Percentiles rank a stretch among this genome's conserved stretches.
phyloP scores from a whole-genome alignment of 129 eudicot species.

The Lactuca sativa region DNA sequence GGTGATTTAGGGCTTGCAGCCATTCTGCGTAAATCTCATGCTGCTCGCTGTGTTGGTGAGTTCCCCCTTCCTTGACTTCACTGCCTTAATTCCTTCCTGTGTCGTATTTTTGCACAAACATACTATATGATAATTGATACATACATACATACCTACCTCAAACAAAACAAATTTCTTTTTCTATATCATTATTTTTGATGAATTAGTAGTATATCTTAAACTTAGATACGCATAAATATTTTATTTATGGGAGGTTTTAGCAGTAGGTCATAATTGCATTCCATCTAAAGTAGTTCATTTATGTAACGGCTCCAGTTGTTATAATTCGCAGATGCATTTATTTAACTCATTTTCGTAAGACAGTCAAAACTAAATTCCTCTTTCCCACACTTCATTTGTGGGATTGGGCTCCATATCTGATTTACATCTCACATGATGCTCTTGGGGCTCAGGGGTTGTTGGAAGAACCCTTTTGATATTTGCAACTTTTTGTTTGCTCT shows the following conservation, averaged over 20 bases:
- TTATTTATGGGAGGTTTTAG: not conserved
- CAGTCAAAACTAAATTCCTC: too few species aligned
- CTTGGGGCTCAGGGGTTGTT: too few species aligned
- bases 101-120: too few species aligned
- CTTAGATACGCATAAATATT: not conserved
- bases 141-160: not conserved
- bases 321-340: not conserved
- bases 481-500: not conserved
- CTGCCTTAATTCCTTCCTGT: too few species aligned
- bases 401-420: too few species aligned
- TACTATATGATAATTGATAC: too few species aligned
- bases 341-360: not conserved
- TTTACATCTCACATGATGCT: too few species aligned
- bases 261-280: not conserved
- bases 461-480: not conserved
- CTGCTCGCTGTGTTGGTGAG: slow-evolving; percentile 94
- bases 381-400: too few species aligned
- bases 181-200: not conserved
- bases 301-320: not conserved
- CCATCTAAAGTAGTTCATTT: not conserved
- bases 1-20: slow-evolving; percentile 98
- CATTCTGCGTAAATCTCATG: slow-evolving; percentile 78
- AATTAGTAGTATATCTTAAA: not conserved
- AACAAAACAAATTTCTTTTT: not conserved
- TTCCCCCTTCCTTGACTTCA: slow-evolving; percentile 4